These are phyloP conservation scores for Kodamaea restingae DNA, from an alignment of 805 yeast species.

Conservation along the genomic window DNA sequence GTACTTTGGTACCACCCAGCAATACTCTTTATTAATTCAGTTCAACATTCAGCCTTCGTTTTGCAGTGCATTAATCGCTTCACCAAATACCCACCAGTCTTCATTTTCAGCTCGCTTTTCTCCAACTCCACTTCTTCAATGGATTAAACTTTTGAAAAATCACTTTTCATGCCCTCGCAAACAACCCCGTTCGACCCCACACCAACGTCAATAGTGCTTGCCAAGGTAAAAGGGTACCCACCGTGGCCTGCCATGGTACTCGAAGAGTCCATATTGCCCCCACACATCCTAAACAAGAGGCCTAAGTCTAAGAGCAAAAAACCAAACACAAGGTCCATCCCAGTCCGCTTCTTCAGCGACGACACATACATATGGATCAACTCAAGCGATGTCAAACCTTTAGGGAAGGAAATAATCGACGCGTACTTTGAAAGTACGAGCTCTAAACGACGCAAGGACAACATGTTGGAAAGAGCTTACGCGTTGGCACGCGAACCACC, in stretches of 20 bases:
- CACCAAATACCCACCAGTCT: too few species aligned
- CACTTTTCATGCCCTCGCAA: too few species aligned
- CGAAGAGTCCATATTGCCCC: constrained; percentile 57
- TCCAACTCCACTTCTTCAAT: too few species aligned
- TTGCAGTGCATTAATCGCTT: too few species aligned
- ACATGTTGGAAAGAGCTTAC: constrained; percentile 48
- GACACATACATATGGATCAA: constrained; percentile 70
- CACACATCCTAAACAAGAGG: constrained; percentile 43
- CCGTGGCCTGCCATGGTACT: constrained; percentile 90
- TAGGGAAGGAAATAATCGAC: constrained; percentile 41
- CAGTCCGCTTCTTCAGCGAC: constrained; percentile 70
- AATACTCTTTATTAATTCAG: too few species aligned
- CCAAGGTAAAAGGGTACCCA: constrained; percentile 82
- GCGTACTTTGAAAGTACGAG: constrained; percentile 25
- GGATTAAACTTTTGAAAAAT: too few species aligned
- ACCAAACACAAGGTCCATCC: constrained; percentile 22
- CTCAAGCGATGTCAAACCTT: constrained; percentile 45
- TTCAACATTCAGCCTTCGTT: too few species aligned
- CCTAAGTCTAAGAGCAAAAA: constrained; percentile 36
- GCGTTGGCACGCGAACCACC: constrained; percentile 47
- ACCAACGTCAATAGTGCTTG: constrained; percentile 40
- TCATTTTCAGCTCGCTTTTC: too few species aligned
- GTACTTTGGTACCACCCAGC: too few species aligned
- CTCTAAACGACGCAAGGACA: constrained; percentile 37
- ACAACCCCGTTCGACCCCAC: too few species aligned